Base-by-base conservation (phyloP, 306 rosid genomes). In the Malus sylvestris region DNA sequence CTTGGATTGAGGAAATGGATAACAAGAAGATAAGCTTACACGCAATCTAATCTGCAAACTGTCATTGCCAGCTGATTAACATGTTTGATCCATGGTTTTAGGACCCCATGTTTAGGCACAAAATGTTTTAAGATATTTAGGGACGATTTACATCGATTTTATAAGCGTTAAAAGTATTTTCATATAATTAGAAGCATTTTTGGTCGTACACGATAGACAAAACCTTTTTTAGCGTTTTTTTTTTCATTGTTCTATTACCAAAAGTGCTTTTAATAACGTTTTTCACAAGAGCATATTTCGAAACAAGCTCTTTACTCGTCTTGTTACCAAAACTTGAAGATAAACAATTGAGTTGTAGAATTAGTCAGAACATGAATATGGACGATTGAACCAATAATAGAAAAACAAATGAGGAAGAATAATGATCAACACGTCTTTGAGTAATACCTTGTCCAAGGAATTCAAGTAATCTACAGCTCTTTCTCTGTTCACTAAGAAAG, bases 401-500 rank as follows among this genome's bases (percentile, higher is more conserved):
- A 57, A 57, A 19, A 6, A 12, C 29, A 69, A 25, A 25, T 3
- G 29, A 4, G 40, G 10, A 42, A 2, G 25, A 35, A 16, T 4
- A 20, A 63, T 16, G 9, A 59, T 22, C 65, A 23, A 16, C 27
- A 60, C 4, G 14, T 35, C 18, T 3, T 59, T 25, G 32, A 23
- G 22, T 57, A 78, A 25, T 58, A 93, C 98, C 97, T 93, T 93
- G 77, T 93, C 98, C 86, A 93, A 81, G 30, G 93, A 93, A 82
- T 89, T 89, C 85, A 93, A 84, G 91, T 93, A 93, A 84, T 93
- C 97, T 1, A 91, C 97, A 11, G 98, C 98, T 68, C 98, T 85
- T 82, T 93, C 97, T 80, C 98, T 93, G 81, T 93, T 93, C 46
- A 88, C 92, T 84, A 93, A 49, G 86, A 93, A 93, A 63, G 89